These are phyloP conservation scores for Curvularia lunata DNA, from an alignment of 2,329 filamentous ascomycete genomes.

Conservation along the genomic window DNA sequence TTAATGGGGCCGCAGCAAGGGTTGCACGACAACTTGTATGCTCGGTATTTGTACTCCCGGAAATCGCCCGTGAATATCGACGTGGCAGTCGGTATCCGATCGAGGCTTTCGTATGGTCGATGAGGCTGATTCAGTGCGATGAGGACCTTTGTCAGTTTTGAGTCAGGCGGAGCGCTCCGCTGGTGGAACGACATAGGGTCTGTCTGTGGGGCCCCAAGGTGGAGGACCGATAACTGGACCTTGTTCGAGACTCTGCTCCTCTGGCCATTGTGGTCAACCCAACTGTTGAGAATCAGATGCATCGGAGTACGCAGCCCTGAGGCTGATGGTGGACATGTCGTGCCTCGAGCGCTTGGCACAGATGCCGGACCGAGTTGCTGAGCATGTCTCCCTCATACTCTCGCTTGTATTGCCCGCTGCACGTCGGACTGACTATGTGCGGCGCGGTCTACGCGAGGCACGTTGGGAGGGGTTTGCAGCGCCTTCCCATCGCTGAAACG, in stretches of 20 bases:
- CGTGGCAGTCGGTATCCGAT: not conserved
- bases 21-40: not conserved
- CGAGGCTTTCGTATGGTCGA: conserved; percentile 2
- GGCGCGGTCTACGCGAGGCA: conserved; percentile 6
- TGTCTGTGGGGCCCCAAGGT: conserved; percentile 7
- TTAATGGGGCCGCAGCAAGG: not conserved
- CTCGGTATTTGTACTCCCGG: not conserved
- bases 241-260: conserved; percentile 10
- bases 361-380: conserved; percentile 9
- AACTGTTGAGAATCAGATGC: conserved; percentile 6
- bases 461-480: not conserved
- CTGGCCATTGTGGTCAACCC: not conserved
- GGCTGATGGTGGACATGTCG: not conserved
- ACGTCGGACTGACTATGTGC: not conserved
- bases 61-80: not conserved
- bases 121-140: conserved; percentile 5
- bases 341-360: conserved; percentile 1
- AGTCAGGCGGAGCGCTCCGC: conserved; percentile 1
- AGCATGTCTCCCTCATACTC: not conserved
- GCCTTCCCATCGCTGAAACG: not conserved
- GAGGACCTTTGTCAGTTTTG: not conserved
- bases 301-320: not conserved
- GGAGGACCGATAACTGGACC: conserved; percentile 7
- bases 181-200: conserved; percentile 1
- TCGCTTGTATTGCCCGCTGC: not conserved